Conservation (phyloP, 2,329 filamentous ascomycete species). For the Torrubiella hemipterigena region DNA sequence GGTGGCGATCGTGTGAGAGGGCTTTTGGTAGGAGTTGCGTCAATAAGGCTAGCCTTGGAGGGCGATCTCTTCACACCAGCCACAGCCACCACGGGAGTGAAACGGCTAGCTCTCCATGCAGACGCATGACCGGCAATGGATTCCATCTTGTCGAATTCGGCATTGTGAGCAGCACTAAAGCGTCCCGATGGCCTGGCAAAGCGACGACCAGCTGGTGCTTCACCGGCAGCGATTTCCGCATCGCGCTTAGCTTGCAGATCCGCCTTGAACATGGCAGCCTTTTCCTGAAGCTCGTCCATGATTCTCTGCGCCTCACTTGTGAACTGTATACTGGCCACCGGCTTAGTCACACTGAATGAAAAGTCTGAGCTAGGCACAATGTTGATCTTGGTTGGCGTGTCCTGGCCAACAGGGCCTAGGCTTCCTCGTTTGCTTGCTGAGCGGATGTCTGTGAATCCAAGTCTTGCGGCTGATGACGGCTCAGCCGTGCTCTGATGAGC, state of each 20-base stretch:
- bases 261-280: conserved; percentile 59
- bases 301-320: conserved; percentile 49
- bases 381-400: conserved; percentile 50
- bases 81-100: conserved; percentile 30
- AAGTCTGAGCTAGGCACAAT: conserved; percentile 49
- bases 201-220: conserved; percentile 43
- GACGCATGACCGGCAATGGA: conserved; percentile 84
- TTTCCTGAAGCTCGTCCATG: conserved; percentile 57
- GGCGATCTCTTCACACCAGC: conserved; percentile 25
- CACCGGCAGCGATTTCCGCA: conserved; percentile 37
- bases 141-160: conserved; percentile 94
- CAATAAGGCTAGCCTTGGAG: conserved; percentile 33
- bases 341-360: conserved; percentile 47
- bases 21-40: conserved; percentile 20
- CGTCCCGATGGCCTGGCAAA: conserved; percentile 66
- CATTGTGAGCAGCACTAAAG: conserved; percentile 77
- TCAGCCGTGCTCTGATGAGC: conserved; percentile 64
- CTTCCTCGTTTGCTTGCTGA: conserved; percentile 35
- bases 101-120: conserved; percentile 51
- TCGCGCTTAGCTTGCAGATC: conserved; percentile 52
- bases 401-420: conserved; percentile 28
- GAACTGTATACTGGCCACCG: conserved; percentile 35
- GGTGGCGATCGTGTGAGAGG: conserved; percentile 39
- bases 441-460: conserved; percentile 72
- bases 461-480: conserved; percentile 65